Evolutionary conservation across 139 green algal species (phyloP).

Genomic region (Chlamydomonas sp.): DNA sequence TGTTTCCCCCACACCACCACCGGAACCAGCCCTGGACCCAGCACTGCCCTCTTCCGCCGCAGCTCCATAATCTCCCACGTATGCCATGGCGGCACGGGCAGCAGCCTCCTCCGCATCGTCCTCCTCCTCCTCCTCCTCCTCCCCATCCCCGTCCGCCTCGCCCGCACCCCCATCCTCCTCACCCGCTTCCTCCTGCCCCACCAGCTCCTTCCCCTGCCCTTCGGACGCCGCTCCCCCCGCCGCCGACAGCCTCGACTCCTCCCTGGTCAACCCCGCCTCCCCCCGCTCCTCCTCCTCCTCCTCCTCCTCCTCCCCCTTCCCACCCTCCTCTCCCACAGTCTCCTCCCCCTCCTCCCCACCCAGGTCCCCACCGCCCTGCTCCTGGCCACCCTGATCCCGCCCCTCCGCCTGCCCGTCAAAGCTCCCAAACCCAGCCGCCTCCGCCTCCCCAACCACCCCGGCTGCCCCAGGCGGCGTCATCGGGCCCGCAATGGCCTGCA

Average conservation of each 20-base stretch:
- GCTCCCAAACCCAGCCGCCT: too few species aligned
- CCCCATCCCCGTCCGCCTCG: too few species aligned
- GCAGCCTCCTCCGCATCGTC: neutral
- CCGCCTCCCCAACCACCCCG: too few species aligned
- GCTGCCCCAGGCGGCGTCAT: too few species aligned
- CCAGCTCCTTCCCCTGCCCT: neutral
- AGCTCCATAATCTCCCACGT: too few species aligned
- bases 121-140: too few species aligned
- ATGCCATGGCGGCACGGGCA: too few species aligned
- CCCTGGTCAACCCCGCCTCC: neutral
- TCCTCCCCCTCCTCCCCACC: slow-evolving; percentile 1
- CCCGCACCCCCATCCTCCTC: neutral
- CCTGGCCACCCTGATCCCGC: neutral
- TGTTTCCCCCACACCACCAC: too few species aligned
- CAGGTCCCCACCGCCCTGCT: neutral
- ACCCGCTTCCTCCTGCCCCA: neutral
- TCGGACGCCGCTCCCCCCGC: neutral
- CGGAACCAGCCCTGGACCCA: too few species aligned
- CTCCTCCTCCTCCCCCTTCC: neutral
- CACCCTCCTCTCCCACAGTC: neutral
- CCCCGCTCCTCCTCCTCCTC: neutral
- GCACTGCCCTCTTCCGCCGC: too few species aligned
- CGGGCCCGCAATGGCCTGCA: neutral
- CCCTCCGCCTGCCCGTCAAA: neutral
- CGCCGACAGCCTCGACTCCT: neutral